Evolutionary conservation across 305 asterid species (phyloP).

Genomic region (Euphrasia arctica): DNA sequence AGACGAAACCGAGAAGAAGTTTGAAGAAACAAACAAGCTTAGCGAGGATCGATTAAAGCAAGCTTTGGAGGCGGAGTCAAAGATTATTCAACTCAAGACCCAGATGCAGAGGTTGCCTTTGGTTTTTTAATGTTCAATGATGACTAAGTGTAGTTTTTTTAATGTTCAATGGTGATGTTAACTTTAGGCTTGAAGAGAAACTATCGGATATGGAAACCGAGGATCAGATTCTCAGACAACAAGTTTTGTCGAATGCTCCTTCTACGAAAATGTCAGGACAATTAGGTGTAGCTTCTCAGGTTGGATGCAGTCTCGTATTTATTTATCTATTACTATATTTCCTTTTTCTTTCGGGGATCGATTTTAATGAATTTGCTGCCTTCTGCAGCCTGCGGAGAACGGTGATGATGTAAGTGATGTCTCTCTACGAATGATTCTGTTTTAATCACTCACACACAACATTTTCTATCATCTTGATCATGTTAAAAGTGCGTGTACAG

Average conservation of each 20-base stretch:
- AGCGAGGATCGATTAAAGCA: conserved; percentile 65
- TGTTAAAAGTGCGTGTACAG: conserved; percentile 31
- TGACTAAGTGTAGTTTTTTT: conserved; percentile 1
- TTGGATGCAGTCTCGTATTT: conserved; percentile 24
- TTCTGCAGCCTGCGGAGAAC: conserved; percentile 55
- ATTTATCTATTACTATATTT: not conserved
- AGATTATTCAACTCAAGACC: conserved; percentile 56
- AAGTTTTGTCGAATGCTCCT: conserved; percentile 44
- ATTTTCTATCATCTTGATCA: conserved; percentile 18
- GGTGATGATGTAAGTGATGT: conserved; percentile 53
- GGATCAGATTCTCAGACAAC: conserved; percentile 51
- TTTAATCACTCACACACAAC: not conserved
- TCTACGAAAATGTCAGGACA: conserved; percentile 45
- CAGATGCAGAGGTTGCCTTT: conserved; percentile 51
- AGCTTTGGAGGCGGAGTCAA: conserved; percentile 58
- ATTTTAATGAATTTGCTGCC: conserved; percentile 30
- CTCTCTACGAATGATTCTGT: conserved; percentile 12
- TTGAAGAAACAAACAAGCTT: conserved; percentile 51
- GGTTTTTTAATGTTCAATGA: conserved; percentile 12
- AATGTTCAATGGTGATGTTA: conserved; percentile 20
- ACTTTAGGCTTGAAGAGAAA: conserved; percentile 63
- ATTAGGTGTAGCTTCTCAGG: conserved; percentile 34
- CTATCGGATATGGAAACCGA: conserved; percentile 56
- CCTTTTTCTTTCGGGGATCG: not conserved
- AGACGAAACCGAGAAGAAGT: conserved; percentile 18